Conservation (phyloP, 768 basidiomycete species). For the Rhodocollybia butyracea region DNA sequence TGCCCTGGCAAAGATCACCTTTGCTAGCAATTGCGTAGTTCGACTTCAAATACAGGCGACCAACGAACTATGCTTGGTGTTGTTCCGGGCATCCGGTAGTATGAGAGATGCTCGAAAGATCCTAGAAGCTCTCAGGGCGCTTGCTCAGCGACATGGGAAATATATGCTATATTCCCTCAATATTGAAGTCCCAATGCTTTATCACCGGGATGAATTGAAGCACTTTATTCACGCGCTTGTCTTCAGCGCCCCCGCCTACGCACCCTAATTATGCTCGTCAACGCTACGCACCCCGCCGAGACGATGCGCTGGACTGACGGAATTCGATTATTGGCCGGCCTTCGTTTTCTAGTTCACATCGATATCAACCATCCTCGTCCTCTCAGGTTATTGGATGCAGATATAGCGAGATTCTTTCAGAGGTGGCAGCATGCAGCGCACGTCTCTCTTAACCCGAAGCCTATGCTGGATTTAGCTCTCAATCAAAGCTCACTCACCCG, state of each 20-base stretch:
- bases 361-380: neutral
- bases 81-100: neutral
- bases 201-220: neutral
- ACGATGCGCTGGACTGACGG: neutral
- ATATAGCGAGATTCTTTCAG: neutral
- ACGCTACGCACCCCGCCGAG: neutral
- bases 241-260: neutral
- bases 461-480: neutral
- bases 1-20: neutral
- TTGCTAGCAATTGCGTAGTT: neutral
- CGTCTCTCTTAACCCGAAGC: constrained; percentile 2
- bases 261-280: neutral
- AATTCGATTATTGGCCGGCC: neutral
- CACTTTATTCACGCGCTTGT: neutral
- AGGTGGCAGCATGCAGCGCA: neutral
- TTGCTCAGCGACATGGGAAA: neutral
- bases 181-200: neutral
- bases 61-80: neutral
- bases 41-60: neutral
- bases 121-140: neutral
- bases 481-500: neutral
- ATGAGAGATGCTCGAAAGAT: neutral
- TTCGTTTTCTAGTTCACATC: neutral
- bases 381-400: neutral
- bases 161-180: neutral